These are phyloP conservation scores for Rhodotorula diobovata DNA, from an alignment of 768 basidiomycete genomes.

Conservation along the genomic window DNA sequence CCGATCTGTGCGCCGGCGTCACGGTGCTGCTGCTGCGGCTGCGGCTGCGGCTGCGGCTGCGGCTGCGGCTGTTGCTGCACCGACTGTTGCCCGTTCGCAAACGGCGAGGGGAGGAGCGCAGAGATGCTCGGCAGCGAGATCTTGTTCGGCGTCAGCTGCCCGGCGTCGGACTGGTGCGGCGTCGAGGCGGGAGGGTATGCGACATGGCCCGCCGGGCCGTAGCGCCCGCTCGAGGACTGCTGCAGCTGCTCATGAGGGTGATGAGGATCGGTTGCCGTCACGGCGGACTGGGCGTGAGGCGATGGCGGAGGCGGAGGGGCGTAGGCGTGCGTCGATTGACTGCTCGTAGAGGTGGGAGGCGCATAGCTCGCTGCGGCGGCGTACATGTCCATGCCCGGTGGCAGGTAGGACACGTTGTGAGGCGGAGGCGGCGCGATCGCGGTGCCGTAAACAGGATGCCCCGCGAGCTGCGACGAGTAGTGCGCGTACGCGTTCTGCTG, in stretches of 20 bases:
- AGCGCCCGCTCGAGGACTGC: neutral
- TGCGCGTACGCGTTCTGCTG: neutral
- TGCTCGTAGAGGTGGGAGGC: neutral
- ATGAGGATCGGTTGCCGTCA: neutral
- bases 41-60: neutral
- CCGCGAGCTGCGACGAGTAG: no score
- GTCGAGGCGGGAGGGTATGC: neutral
- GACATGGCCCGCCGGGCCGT: neutral
- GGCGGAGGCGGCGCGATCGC: no score
- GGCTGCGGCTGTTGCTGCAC: neutral
- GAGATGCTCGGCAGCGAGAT: constrained; percentile 37
- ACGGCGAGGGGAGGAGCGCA: constrained; percentile 17
- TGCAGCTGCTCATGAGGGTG: neutral
- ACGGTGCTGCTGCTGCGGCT: neutral
- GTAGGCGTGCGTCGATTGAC: neutral
- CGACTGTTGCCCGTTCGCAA: neutral
- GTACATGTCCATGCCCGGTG: neutral
- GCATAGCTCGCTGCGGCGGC: neutral
- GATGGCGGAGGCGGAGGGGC: neutral
- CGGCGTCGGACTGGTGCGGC: neutral
- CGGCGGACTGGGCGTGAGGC: neutral
- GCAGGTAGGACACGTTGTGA: neutral
- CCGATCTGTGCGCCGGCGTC: neutral
- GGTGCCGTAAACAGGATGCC: neutral
- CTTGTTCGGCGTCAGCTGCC: constrained; percentile 15